These are phyloP conservation scores for Aspergillus ustus DNA, from an alignment of 2,329 filamentous ascomycete genomes.

Conservation along the genomic window DNA sequence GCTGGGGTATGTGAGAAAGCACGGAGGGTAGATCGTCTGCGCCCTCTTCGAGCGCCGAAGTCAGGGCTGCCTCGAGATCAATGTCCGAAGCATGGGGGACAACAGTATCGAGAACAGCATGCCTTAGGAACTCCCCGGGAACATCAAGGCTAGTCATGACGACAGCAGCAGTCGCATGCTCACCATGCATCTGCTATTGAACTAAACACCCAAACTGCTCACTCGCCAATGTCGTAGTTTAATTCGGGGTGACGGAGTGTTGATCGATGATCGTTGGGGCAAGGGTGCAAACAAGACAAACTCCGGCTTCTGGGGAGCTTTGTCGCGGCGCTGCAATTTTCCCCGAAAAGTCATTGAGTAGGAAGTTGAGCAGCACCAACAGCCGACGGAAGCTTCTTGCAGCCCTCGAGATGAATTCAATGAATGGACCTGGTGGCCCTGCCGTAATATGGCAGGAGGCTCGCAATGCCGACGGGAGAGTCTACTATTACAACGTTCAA, in stretches of 20 bases:
- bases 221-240: background rate
- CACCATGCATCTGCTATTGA: conserved; percentile 6
- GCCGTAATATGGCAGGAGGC: conserved; percentile 77
- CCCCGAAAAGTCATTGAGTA: conserved; percentile 21
- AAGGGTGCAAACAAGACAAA: conserved; percentile 36
- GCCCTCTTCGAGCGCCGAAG: conserved; percentile 49
- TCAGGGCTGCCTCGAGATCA: conserved; percentile 47
- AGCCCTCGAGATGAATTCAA: conserved; percentile 44
- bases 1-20: conserved; percentile 55
- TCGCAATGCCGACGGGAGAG: conserved; percentile 77
- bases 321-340: conserved; percentile 29
- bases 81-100: conserved; percentile 47
- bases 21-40: conserved; percentile 50
- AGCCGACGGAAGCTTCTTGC: conserved; percentile 12
- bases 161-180: conserved; percentile 32
- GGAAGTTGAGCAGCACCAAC: conserved; percentile 11
- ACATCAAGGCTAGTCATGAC: conserved; percentile 42
- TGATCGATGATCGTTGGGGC: conserved; percentile 9
- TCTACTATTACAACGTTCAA: conserved; percentile 87
- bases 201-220: background rate
- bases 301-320: conserved; percentile 26
- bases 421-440: conserved; percentile 63
- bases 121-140: conserved; percentile 46
- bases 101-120: conserved; percentile 50
- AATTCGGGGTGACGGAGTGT: background rate